A percentile compares a stretch with the other conserved stretches of the same genome.
Evolutionary conservation across 495 filamentous ascomycete genomes (phyloP).

Genomic region (Corynascus novoguineensis): DNA sequence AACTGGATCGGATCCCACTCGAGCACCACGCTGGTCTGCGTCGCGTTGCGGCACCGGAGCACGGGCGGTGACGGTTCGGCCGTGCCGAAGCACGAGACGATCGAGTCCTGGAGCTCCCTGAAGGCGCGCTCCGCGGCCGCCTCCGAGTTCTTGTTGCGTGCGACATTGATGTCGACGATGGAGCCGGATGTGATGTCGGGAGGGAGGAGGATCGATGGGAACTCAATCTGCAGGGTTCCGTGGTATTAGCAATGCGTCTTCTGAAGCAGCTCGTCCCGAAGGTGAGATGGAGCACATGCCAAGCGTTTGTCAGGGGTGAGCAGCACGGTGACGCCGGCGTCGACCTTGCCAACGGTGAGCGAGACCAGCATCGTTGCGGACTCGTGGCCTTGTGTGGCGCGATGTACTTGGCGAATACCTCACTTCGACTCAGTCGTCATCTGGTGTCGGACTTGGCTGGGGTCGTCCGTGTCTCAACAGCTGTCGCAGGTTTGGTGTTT

Average conservation of each 20-base stretch:
- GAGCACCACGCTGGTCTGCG: conserved; percentile 92
- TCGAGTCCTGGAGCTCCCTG: conserved; percentile 75
- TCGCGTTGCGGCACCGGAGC: conserved; percentile 89
- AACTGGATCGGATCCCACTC: conserved; percentile 96
- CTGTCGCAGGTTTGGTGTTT: conserved; percentile 9
- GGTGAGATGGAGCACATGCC: conserved; percentile 48
- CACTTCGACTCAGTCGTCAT: background rate
- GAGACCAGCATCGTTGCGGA: conserved; percentile 77
- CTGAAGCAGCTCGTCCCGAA: background rate
- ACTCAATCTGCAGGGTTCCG: conserved; percentile 70
- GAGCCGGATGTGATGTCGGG: conserved; percentile 89
- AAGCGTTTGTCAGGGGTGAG: conserved; percentile 95
- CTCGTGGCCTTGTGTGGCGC: background rate
- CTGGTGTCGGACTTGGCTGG: background rate
- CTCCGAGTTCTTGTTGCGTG: conserved; percentile 80
- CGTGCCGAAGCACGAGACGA: conserved; percentile 79
- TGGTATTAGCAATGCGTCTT: conserved; percentile 4
- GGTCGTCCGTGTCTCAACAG: background rate
- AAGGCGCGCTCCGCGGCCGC: conserved; percentile 65
- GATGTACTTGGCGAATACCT: background rate
- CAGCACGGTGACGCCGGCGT: conserved; percentile 94
- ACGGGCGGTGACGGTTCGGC: conserved; percentile 70
- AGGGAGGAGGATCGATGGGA: conserved; percentile 94
- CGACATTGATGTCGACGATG: conserved; percentile 96
- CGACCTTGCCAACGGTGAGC: conserved; percentile 97